Conservation (phyloP, 768 basidiomycete species). For the Mycena epipterygia region DNA sequence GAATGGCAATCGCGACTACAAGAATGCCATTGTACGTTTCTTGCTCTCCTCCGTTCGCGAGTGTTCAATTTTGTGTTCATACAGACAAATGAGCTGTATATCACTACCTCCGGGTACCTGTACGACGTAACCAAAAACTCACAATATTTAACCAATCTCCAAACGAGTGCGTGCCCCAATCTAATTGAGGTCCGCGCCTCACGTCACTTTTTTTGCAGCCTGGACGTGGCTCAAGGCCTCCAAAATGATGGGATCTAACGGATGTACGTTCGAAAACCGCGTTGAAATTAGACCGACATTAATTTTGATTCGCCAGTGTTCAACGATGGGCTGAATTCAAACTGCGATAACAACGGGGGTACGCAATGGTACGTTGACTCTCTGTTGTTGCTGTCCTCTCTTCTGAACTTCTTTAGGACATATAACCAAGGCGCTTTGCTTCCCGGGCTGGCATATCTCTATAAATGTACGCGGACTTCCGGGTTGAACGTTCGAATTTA, state of each 20-base stretch:
- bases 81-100: constrained; percentile 38
- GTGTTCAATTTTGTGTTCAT: background rate
- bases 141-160: constrained; percentile 25
- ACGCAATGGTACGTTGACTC: constrained; percentile 33
- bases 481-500: background rate
- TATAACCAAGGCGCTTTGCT: constrained; percentile 37
- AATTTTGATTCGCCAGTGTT: constrained; percentile 21
- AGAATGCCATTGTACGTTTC: constrained; percentile 34
- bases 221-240: constrained; percentile 36
- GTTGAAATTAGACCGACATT: background rate
- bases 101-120: constrained; percentile 32
- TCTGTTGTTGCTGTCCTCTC: background rate
- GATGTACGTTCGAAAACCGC: constrained; percentile 18
- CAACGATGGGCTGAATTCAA: constrained; percentile 34
- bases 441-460: constrained; percentile 33
- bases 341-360: constrained; percentile 32
- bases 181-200: background rate
- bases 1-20: constrained; percentile 34
- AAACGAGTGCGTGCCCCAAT: constrained; percentile 18
- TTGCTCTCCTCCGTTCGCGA: too few relatives aligned
- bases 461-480: constrained; percentile 24
- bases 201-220: constrained; percentile 11
- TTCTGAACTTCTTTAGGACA: constrained; percentile 11
- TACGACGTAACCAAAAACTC: constrained; percentile 33
- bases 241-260: constrained; percentile 34